Conservation (phyloP, 2,329 filamentous ascomycete species). For the Xylaria polymorpha region DNA sequence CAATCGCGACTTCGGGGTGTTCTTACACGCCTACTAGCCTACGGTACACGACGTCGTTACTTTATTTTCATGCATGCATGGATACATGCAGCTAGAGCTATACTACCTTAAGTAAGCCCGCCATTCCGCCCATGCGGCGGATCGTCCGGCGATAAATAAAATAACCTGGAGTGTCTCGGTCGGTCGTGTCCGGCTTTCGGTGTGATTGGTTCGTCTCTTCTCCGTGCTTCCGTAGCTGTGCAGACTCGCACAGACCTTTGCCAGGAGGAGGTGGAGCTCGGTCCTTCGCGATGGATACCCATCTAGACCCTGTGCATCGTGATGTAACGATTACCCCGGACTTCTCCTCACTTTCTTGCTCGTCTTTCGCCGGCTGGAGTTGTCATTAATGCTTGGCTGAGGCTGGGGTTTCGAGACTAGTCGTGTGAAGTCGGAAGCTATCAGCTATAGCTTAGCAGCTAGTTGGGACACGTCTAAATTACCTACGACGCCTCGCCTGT, state of each 20-base stretch:
- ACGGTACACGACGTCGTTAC: neutral
- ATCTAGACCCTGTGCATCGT: neutral
- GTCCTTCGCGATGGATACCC: too few relatives aligned
- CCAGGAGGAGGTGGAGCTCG: neutral
- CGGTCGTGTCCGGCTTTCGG: neutral
- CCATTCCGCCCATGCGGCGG: neutral
- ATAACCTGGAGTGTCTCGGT: neutral
- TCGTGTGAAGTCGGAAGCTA: too few relatives aligned
- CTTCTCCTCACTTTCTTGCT: neutral
- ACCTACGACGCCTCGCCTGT: too few relatives aligned
- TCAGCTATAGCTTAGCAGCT: too few relatives aligned
- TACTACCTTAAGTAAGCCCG: neutral
- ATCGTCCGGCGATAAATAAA: neutral
- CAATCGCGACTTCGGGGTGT: slow-evolving; percentile 9
- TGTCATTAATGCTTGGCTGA: neutral
- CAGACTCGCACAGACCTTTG: neutral
- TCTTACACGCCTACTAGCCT: neutral
- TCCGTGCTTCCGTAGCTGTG: neutral
- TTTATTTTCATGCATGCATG: neutral
- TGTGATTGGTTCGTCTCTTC: neutral
- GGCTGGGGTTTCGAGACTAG: too few relatives aligned
- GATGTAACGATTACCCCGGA: neutral
- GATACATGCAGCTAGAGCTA: neutral
- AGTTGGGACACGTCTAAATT: too few relatives aligned
- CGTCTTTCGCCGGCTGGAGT: neutral